Base-by-base conservation (phyloP, 768 basidiomycete genomes). In the Boletus coccyginus region DNA sequence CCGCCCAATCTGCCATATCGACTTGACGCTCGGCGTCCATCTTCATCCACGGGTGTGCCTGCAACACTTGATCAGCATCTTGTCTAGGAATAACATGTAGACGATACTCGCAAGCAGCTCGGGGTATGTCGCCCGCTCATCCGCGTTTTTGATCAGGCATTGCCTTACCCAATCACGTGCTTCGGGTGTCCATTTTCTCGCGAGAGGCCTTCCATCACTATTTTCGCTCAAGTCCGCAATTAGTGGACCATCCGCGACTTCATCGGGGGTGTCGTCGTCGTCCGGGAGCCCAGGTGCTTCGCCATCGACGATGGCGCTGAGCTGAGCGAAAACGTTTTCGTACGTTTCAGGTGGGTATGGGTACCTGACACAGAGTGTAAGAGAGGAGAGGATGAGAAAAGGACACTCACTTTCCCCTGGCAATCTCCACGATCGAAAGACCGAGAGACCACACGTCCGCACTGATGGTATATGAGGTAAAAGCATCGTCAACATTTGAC, bases 391-490 rank as follows among this genome's bases (percentile, higher is more conserved):
- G 13, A 17, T 40, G 31, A 48, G 7, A 24, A 54, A 45, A 52
- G 10, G 32, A 24, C 1, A 58, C 67, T 43, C 73, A 62, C 70
- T 83, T 73, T 66, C 89, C 95, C 65, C 91, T 79, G 3, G 89
- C 92, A 60, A 96, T 86, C 73, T 99, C 96, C 65, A 98, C 92
- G 70, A 97, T 87, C 6, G 91, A 88, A 43, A 98, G 79, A 13
- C 96, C 96, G 21, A 98, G 84, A 8, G 94, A 97, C 96, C 96
- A 99, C 14, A 99, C 90, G 67, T 99, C 97, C 11, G 94, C 95
- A 7, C 94, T 90, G 52, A 98, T 94, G 19, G 94, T 94, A 74
- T 99, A 99, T 5, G 94, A 71, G 43, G 67, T 71, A 55, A 71
- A 71, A 4, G 61, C 59, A 36, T 71, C 70, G 53, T 71, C 71